Evolutionary conservation across 179 eudicot species (phyloP), one percentile per base, ranked within the genome.

Genomic region (Carnegiea gigantea): DNA sequence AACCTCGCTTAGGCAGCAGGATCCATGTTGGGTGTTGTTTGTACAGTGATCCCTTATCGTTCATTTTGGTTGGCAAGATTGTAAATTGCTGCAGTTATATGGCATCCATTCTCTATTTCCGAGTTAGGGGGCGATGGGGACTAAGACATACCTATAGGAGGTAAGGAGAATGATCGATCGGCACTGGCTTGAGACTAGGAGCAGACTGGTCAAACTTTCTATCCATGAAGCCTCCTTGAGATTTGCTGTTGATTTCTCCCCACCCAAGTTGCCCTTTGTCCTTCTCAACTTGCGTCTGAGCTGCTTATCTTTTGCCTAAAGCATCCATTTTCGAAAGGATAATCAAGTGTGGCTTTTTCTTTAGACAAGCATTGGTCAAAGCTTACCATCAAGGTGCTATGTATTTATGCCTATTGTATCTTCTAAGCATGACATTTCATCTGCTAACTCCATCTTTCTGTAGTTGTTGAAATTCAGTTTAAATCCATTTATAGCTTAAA

Each of bases 191-290:
- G 21, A 57, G 62, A 57, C 62, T 13, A 5, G 62, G n/a, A 57
- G 21, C 15, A 20, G 62, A 57, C 8, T 57, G 8, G 20, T 20
- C 20, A n/a, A 57, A 57, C n/a, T 20, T 40, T 40, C 8, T 40
- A 57, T 57, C 62, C n/a, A 57, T 57, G 62, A 57, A 57, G 62
- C 17, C 62, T 57, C n/a, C 62, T 57, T 57, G 62, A 57, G 62
- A 57, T 57, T 20, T 57, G 62, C 62, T 57, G 20, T 57, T 57
- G 62, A 57, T 57, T 57, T 6, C 62, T 33, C 62, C 62, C 62
- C n/a, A 4, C 62, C 62, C 8, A 3, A 5, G 62, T 20, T 57
- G 21, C n/a, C 62, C 62, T 20, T 57, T 57, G 62, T 57, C 62
- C 8, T 18, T 57, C 17, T 57, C n/a, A 20, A 20, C n/a, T 57